These are phyloP conservation scores for Cercophora samala DNA, from an alignment of 495 filamentous ascomycete species.

Conservation along the genomic window DNA sequence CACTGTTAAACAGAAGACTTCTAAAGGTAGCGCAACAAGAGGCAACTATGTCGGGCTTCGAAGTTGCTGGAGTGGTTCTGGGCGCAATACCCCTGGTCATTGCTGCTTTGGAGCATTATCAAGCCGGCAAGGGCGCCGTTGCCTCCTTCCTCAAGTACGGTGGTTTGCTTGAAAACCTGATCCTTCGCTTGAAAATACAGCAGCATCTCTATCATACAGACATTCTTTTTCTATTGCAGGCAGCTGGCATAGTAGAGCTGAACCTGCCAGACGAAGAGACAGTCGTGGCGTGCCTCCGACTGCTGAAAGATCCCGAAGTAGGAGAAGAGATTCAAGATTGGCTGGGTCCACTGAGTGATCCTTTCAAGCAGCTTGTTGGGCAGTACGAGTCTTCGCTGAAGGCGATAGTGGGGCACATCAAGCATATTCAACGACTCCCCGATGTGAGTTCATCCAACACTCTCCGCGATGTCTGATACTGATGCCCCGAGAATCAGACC, in stretches of 20 bases:
- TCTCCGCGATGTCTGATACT: not conserved
- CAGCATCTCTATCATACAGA: slow-evolving; percentile 13
- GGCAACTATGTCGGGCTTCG: slow-evolving; percentile 29
- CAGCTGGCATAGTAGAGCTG: not conserved
- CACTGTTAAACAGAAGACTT: not conserved
- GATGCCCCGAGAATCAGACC: not conserved
- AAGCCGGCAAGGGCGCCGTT: slow-evolving; percentile 17
- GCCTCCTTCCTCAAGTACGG: slow-evolving; percentile 21
- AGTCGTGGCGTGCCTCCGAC: not conserved
- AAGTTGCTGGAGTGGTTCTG: slow-evolving; percentile 36
- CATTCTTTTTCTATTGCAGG: not conserved
- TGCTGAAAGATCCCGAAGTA: not conserved
- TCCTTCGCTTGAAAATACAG: slow-evolving; percentile 16
- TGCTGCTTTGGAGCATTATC: slow-evolving; percentile 35
- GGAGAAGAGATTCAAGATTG: slow-evolving; percentile 2
- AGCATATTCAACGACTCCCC: slow-evolving; percentile 13
- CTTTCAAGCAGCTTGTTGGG: not conserved
- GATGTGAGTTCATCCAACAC: slow-evolving; percentile 2
- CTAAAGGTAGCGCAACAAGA: not conserved
- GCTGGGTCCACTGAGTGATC: not conserved
- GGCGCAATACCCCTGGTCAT: slow-evolving; percentile 36
- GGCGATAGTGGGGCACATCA: slow-evolving; percentile 13
- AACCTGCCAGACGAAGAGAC: not conserved
- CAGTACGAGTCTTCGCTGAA: slow-evolving; percentile 17
- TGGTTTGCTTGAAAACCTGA: slow-evolving; percentile 18